phyloP scores from a whole-genome alignment of 208 protist species.

The Hexamita inflata region DNA sequence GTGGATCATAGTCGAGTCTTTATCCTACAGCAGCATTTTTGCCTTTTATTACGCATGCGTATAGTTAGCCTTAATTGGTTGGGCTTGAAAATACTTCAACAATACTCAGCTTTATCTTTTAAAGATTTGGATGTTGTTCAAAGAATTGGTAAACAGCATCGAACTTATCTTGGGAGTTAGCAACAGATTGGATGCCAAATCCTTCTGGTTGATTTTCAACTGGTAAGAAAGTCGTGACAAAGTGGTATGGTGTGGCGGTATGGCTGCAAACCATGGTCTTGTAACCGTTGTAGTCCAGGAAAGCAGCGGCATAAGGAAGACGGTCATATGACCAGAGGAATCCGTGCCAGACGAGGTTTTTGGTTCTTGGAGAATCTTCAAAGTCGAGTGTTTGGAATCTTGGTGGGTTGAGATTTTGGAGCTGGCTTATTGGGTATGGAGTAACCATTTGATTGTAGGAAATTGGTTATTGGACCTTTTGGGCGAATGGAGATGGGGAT shows the following conservation, averaged over 20 bases:
- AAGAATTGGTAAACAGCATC: conserved; percentile 4
- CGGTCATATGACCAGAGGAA: conserved; percentile 23
- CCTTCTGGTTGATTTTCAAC: background rate
- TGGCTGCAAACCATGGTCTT: conserved; percentile 22
- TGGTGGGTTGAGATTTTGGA: background rate
- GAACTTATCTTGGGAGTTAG: background rate
- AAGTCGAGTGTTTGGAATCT: background rate
- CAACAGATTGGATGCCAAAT: conserved; percentile 18
- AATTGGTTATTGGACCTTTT: background rate
- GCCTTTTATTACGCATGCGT: background rate
- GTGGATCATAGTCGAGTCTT: conserved; percentile 2
- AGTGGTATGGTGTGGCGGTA: conserved; percentile 18
- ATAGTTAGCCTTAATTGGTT: conserved; percentile 10
- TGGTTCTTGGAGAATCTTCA: conserved; percentile 5
- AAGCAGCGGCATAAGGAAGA: conserved; percentile 4
- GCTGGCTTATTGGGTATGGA: background rate
- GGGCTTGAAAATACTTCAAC: conserved; percentile 22
- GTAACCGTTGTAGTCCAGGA: conserved; percentile 8
- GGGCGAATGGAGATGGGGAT: background rate
- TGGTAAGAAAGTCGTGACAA: conserved; percentile 12
- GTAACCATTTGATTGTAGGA: background rate
- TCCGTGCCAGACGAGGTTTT: conserved; percentile 12
- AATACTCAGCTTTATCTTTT: background rate
- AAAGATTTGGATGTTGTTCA: background rate
- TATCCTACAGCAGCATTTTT: too few species aligned